Percentiles rank a stretch among this genome's conserved stretches.
Conservation (phyloP, 2,329 filamentous ascomycete genomes). For the Purpureocillium takamizusanense region DNA sequence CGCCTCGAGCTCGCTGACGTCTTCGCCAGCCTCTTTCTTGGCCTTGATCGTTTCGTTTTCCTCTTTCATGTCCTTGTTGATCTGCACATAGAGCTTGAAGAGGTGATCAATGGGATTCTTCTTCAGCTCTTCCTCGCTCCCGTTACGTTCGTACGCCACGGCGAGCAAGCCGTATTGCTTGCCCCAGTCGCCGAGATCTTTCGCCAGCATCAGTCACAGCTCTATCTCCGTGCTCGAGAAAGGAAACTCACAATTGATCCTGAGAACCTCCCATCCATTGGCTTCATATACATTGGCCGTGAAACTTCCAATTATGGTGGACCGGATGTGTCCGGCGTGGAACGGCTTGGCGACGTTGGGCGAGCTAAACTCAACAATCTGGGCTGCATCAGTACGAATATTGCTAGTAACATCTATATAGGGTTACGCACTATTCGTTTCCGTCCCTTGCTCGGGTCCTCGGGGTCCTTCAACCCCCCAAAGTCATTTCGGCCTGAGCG, state of each 20-base stretch:
- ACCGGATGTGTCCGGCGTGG: slow-evolving; percentile 68
- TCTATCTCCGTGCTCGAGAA: not conserved
- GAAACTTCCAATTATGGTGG: slow-evolving; percentile 73
- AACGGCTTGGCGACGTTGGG: slow-evolving; percentile 84
- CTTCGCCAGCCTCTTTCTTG: slow-evolving; percentile 43
- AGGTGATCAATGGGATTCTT: slow-evolving; percentile 74
- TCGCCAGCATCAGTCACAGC: not conserved
- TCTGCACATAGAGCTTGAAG: slow-evolving; percentile 73
- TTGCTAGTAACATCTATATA: no score
- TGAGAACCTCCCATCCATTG: slow-evolving; percentile 63
- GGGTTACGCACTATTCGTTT: slow-evolving; percentile 42
- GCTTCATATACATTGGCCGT: slow-evolving; percentile 61
- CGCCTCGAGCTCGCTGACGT: slow-evolving; percentile 37
- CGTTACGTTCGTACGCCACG: slow-evolving; percentile 66
- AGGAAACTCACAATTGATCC: slow-evolving; percentile 52
- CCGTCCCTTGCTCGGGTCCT: slow-evolving; percentile 48
- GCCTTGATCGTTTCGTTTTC: slow-evolving; percentile 60
- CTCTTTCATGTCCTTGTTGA: slow-evolving; percentile 56
- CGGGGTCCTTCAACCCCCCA: slow-evolving; percentile 51
- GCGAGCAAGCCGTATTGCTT: slow-evolving; percentile 69
- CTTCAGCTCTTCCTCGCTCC: slow-evolving; percentile 60
- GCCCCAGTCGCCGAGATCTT: slow-evolving; percentile 70
- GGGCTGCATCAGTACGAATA: not conserved
- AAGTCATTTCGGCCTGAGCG: slow-evolving; percentile 50
- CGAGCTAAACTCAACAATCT: slow-evolving; percentile 72